Conservation (phyloP, 768 basidiomycete genomes). For the Tricholoma hemisulphureum region DNA sequence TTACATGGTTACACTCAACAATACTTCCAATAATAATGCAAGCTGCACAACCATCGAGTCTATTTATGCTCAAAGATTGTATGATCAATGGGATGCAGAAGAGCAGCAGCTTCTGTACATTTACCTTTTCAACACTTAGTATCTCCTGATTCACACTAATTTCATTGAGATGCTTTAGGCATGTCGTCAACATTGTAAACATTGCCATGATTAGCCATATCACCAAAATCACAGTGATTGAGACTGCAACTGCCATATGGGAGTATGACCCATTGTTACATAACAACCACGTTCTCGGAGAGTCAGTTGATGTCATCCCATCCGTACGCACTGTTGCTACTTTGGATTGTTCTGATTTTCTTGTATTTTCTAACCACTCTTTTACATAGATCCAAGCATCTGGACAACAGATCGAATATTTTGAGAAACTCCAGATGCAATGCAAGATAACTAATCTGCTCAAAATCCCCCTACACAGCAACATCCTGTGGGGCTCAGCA, state of each 20-base stretch:
- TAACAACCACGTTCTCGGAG: no score
- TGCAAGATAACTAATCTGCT: slow-evolving; percentile 13
- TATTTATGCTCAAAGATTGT: slow-evolving; percentile 7
- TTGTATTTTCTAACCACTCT: no score
- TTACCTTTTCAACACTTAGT: background rate
- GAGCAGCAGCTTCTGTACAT: slow-evolving; percentile 21
- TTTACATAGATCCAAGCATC: slow-evolving; percentile 21
- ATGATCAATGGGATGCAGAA: slow-evolving; percentile 12
- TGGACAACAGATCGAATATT: slow-evolving; percentile 21
- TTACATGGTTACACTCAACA: slow-evolving; percentile 18
- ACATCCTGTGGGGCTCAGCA: background rate
- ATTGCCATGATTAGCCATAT: slow-evolving; percentile 28
- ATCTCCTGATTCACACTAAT: background rate
- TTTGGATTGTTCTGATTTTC: no score
- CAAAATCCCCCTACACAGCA: slow-evolving; percentile 23
- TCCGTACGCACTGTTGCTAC: no score
- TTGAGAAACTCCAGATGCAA: slow-evolving; percentile 19
- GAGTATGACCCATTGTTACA: slow-evolving; percentile 32
- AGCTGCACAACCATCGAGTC: slow-evolving; percentile 14
- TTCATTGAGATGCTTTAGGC: slow-evolving; percentile 24
- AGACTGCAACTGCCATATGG: slow-evolving; percentile 30
- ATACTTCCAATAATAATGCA: slow-evolving; percentile 23
- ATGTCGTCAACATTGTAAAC: slow-evolving; percentile 14
- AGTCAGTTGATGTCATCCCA: no score
- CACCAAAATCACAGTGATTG: slow-evolving; percentile 23